Evolutionary conservation across 441 rosid genomes (phyloP).

Genomic region (Eugenia klotzschiana): DNA sequence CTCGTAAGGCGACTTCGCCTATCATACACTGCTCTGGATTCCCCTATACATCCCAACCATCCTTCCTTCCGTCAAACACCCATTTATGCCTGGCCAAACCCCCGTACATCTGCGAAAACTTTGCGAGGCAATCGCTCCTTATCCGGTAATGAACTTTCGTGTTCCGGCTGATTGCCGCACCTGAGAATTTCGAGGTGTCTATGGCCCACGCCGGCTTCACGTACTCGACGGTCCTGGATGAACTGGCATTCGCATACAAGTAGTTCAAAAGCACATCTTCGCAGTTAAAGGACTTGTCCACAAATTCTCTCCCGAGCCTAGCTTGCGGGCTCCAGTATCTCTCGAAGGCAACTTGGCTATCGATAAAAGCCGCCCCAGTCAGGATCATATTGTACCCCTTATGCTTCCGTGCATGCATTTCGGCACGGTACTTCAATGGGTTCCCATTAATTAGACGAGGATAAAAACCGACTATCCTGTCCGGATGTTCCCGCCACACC

Average conservation of each 20-base stretch:
- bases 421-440: conserved; percentile 54
- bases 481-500: conserved; percentile 78
- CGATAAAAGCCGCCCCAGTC: conserved; percentile 94
- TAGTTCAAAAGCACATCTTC: conserved; percentile 79
- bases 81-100: conserved; percentile 36
- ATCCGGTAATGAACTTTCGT: conserved; percentile 61
- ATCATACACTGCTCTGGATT: background rate
- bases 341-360: conserved; percentile 41
- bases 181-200: conserved; percentile 73
- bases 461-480: conserved; percentile 76
- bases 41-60: conserved; percentile 80
- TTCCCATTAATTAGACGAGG: conserved; percentile 51
- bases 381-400: conserved; percentile 81
- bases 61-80: conserved; percentile 52
- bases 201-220: conserved; percentile 74
- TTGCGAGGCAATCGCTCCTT: conserved; percentile 60
- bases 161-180: conserved; percentile 76
- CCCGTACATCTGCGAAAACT: conserved; percentile 61
- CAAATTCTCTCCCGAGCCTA: conserved; percentile 49
- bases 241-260: conserved; percentile 70
- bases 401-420: conserved; percentile 62
- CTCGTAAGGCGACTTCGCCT: background rate
- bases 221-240: conserved; percentile 48
- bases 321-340: conserved; percentile 55
- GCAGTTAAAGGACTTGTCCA: conserved; percentile 61